These are phyloP conservation scores for Verruconis gallopava DNA, from an alignment of 2,329 filamentous ascomycete genomes.

Conservation along the genomic window DNA sequence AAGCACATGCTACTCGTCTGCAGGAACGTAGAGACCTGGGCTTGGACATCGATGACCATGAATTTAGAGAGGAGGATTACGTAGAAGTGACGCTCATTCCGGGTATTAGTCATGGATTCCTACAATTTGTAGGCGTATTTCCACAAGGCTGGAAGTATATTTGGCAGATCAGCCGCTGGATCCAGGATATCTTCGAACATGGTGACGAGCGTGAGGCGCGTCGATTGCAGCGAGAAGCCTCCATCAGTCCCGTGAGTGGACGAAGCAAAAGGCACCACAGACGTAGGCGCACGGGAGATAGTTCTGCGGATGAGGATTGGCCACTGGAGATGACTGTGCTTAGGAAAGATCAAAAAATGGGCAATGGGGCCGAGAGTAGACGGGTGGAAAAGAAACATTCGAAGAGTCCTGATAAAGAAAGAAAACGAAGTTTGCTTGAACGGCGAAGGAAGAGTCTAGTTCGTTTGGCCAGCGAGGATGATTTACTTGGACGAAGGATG, in stretches of 20 bases:
- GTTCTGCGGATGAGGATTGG: constrained; percentile 61
- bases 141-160: constrained; percentile 86
- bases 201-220: neutral
- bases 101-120: constrained; percentile 83
- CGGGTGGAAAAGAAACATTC: no score
- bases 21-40: constrained; percentile 42
- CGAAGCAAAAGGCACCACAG: constrained; percentile 30
- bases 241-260: constrained; percentile 14
- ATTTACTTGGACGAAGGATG: constrained; percentile 36
- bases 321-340: constrained; percentile 63
- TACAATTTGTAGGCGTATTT: constrained; percentile 81
- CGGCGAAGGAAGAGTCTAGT: constrained; percentile 28
- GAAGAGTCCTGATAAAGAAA: constrained; percentile 11
- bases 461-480: constrained; percentile 34
- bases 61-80: constrained; percentile 59
- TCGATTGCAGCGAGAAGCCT: neutral
- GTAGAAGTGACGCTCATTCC: constrained; percentile 77
- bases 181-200: constrained; percentile 55
- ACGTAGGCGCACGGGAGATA: constrained; percentile 38
- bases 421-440: constrained; percentile 14
- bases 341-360: constrained; percentile 14
- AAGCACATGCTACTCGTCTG: constrained; percentile 54
- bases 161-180: constrained; percentile 66
- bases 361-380: constrained; percentile 10
- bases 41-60: constrained; percentile 33